phyloP scores from a whole-genome alignment of 1,284 basidiomycete species.

The Puccinia novopanici region DNA sequence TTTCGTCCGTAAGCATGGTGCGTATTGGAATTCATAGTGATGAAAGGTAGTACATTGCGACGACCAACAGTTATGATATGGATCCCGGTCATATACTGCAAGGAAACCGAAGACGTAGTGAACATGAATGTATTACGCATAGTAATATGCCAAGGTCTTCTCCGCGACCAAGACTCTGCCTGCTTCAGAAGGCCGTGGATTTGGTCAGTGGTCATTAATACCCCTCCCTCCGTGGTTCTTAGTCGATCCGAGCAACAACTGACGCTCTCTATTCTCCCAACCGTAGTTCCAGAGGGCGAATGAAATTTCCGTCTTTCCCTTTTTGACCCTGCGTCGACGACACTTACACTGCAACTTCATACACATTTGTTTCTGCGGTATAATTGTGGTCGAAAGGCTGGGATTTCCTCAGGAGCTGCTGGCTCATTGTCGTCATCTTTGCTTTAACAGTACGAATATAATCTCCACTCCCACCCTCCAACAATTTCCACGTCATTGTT shows the following conservation, averaged over 20 bases:
- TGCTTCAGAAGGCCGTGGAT: not conserved
- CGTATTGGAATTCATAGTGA: slow-evolving; percentile 18
- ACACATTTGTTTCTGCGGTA: not conserved
- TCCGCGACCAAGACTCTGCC: not conserved
- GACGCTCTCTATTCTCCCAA: not conserved
- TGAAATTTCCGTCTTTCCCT: not conserved
- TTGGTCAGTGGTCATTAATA: not conserved
- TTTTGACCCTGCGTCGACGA: not conserved
- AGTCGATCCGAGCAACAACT: not conserved
- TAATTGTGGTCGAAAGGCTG: not conserved
- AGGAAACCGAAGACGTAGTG: slow-evolving; percentile 20
- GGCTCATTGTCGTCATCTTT: not conserved
- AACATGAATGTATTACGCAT: not conserved
- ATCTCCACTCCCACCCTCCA: too few species aligned
- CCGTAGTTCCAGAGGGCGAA: not conserved
- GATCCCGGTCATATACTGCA: slow-evolving; percentile 2
- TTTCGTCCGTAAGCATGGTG: slow-evolving; percentile 1
- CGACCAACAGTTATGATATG: not conserved
- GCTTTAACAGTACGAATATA: too few species aligned
- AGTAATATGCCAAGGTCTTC: not conserved
- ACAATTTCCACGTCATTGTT: too few species aligned
- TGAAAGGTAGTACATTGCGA: not conserved
- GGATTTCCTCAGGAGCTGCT: not conserved
- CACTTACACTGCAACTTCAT: not conserved
- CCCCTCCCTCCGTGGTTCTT: not conserved